Base-by-base conservation (phyloP, 2,329 filamentous ascomycete species). In the Neopestalotiopsis rosae region DNA sequence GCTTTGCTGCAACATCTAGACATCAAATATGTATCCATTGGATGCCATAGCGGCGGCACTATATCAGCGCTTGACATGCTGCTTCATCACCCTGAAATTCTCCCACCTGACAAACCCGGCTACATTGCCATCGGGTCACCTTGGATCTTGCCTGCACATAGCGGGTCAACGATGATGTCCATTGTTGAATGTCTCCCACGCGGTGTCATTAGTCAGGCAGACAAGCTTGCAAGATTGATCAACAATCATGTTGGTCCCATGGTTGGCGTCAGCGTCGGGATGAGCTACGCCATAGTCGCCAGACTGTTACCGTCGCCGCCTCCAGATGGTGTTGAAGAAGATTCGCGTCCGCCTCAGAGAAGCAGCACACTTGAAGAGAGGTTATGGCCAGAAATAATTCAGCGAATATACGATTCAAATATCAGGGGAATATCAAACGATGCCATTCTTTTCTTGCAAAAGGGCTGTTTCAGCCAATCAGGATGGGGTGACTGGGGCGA, bases 401-500 rank as follows among this genome's bases (percentile, higher is more conserved):
- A 56, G 49, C 17, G 49, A 14, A 24, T 56, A 10, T 56, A n/a
- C 49, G 49, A n/a, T 24, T n/a, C 49, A 56, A 56, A 56, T 5
- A 56, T 56, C 6, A 24, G 20, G 20, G 49, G 49, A n/a, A 24
- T 56, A 14, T 56, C 49, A 1, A 56, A 7, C 49, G 49, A 56
- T 56, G 49, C 49, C 10, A 3, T 56, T 14, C 6, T 56, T 7
- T 56, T 56, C 17, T 56, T 56, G 49, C 49, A 56, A 24, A 56
- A 56, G 24, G 49, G 49, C 24, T n/a, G 24, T 56, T 56, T n/a
- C 13, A 56, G 49, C 49, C 49, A 56, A 56, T 9, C 49, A 1
- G 49, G 49, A 56, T 56, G 49, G 49, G 49, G 49, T 7, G 49
- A 56, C 49, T 56, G 49, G 49, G 49, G 49, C 49, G 49, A 56